Percentiles rank a stretch among this genome's conserved stretches.
Evolutionary conservation across 2,329 filamentous ascomycete species (phyloP).

Genomic region (Chalaropsis ovoidea): DNA sequence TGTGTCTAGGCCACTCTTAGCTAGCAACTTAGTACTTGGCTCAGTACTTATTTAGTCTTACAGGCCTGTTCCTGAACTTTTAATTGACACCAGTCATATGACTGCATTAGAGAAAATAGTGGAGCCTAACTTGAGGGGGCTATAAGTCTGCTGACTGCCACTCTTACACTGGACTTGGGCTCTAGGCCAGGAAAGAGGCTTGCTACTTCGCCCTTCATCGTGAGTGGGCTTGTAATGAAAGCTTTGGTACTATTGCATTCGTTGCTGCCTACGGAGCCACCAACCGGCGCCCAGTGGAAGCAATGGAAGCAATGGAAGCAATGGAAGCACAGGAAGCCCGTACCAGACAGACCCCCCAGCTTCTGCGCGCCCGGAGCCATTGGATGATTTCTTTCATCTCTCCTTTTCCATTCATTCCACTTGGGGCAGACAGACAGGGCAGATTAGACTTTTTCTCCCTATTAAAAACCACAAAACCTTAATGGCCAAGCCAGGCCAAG

Average conservation of each 20-base stretch:
- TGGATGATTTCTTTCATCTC: not conserved
- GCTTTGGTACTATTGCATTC: not conserved
- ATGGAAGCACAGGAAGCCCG: not conserved
- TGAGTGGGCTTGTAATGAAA: not conserved
- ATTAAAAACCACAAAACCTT: not conserved
- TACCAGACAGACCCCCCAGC: constrained; percentile 3
- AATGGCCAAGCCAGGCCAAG: not conserved
- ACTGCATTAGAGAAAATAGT: not conserved
- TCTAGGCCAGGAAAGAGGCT: too few species aligned
- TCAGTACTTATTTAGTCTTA: not conserved
- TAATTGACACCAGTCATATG: constrained; percentile 13
- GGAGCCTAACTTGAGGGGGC: not conserved
- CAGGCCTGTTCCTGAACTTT: not conserved
- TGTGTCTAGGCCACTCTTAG: too few species aligned
- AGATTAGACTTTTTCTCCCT: too few species aligned
- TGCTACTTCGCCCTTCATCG: not conserved
- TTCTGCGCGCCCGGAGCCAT: not conserved
- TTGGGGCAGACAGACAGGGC: not conserved
- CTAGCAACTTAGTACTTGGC: not conserved
- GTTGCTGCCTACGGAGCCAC: not conserved
- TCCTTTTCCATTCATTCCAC: not conserved
- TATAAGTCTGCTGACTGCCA: not conserved
- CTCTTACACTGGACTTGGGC: not conserved
- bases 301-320: not conserved
- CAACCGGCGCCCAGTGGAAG: not conserved